A percentile compares a stretch with the other conserved stretches of the same genome.
These are phyloP conservation scores for Emericellopsis terricola DNA, from an alignment of 495 filamentous ascomycete species.

Conservation along the genomic window DNA sequence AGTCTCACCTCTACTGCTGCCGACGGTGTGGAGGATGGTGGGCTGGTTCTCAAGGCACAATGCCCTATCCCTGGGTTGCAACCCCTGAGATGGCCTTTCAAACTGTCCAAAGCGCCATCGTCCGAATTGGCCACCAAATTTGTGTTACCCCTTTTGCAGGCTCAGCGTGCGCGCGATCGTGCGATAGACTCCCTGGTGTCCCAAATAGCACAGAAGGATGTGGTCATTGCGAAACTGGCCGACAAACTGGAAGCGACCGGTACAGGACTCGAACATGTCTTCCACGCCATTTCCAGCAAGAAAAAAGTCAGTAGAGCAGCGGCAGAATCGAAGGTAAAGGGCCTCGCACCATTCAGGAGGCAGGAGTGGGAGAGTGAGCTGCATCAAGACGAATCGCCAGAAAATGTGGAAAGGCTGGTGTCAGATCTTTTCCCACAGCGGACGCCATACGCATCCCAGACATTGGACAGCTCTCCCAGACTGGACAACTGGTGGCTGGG, in stretches of 20 bases:
- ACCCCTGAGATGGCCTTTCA: slow-evolving; percentile 52
- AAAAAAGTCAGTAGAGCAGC: slow-evolving; percentile 22
- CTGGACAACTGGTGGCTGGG: slow-evolving; percentile 31
- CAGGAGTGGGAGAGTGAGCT: slow-evolving; percentile 24
- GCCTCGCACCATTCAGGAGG: slow-evolving; percentile 33
- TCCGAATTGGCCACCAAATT: slow-evolving; percentile 39
- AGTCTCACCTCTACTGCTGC: slow-evolving; percentile 8
- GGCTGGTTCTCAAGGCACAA: slow-evolving; percentile 37
- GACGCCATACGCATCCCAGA: slow-evolving; percentile 7
- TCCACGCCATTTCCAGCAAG: slow-evolving; percentile 44
- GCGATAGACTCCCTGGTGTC: slow-evolving; percentile 37
- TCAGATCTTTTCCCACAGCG: slow-evolving; percentile 15
- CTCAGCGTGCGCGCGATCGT: slow-evolving; percentile 29
- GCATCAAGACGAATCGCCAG: slow-evolving; percentile 11
- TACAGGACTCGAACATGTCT: slow-evolving; percentile 47
- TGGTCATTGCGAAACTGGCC: slow-evolving; percentile 51
- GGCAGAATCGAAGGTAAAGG: slow-evolving; percentile 33
- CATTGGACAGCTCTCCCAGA: slow-evolving; percentile 11
- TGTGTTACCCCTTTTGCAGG: slow-evolving; percentile 48
- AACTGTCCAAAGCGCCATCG: slow-evolving; percentile 35
- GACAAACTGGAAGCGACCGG: slow-evolving; percentile 61
- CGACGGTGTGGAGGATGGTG: slow-evolving; percentile 8
- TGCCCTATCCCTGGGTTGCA: slow-evolving; percentile 50
- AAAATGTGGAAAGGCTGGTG: slow-evolving; percentile 17
- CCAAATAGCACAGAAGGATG: slow-evolving; percentile 58